Base-by-base conservation (phyloP, 2,329 filamentous ascomycete species). In the Verticillium nubilum region DNA sequence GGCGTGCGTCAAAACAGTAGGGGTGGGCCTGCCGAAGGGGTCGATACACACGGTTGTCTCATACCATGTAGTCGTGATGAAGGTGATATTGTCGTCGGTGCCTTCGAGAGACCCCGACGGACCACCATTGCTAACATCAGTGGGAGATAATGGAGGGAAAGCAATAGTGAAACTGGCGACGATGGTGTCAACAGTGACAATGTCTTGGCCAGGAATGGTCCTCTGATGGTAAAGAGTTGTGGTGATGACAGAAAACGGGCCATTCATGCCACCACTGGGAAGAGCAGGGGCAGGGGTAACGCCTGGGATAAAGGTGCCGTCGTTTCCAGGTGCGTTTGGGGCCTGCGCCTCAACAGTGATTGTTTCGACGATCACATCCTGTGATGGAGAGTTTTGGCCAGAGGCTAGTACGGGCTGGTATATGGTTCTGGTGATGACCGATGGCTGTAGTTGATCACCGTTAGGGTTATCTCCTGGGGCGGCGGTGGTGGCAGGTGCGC, bases 161-260 rank as follows among this genome's bases (percentile, higher is more conserved):
- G 60, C 64, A 52, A 73, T 62, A 15, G 71, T 74, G 52, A 70
- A 62, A 23, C 64, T 69, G 10, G 66, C 64, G 25, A 63, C 62
- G 33, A 63, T 35, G 25, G 60, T 27, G 35, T 63, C 62, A 35
- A 60, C 54, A 10, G 57, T 58, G 25, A 59, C 33, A 19, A 58
- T 26, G 56, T 59, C 53, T 23, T 50, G 42, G 37, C 62, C 27
- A n/a, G 31, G 35, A 29, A 52, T 23, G 13, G 52, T 59, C 19
- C 57, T 59, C 12, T 61, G 53, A 13, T 52, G 56, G 33, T 61
- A 64, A 15, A 64, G 56, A 1, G 61, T 64, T 27, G 59, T 63
- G 28, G 61, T 63, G 54, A 64, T 55, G 17, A 58, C 57, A 28
- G 61, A 61, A 13, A 58, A 42, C 6, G 57, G 6, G 7, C 26